Base-by-base conservation (phyloP, 169 alveolate species). In the Fabrea salina region DNA sequence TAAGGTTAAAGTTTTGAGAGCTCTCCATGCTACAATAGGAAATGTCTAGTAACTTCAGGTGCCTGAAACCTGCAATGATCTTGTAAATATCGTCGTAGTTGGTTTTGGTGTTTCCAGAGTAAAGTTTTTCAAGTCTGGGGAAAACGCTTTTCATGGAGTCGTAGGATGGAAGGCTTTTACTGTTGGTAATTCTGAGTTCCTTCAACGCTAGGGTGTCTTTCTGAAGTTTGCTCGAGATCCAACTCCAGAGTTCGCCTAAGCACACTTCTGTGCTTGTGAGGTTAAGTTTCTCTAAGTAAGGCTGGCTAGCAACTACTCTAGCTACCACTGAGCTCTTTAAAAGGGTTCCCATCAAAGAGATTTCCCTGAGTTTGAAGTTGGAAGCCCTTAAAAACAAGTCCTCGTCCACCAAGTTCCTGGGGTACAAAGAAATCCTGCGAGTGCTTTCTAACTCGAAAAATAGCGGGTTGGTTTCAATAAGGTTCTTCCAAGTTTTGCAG, bases 211-310 rank as follows among this genome's bases (percentile, higher is more conserved):
- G 41, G 3, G 49, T 41, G 35, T 64, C 57, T 16, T 0, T 0
- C 41, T 22, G 37, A 19, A 5, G 1, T 37, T 64, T 64, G 7
- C 39, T 16, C 39, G 19, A 30, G 57, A 64, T 64, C 19, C 33
- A 64, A 41, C 75, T 64, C 54, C 75, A 64, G 1, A 64, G 25
- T 35, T 64, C 57, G 7, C 75, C 75, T 25, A 64, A 19, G 27
- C 54, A 16, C 22, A 64, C 19, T 16, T 64, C 25, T 5, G 4
- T 64, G 30, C 41, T 64, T 11, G 75, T 64, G 47, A 64, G 54
- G 30, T 64, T 33, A 64, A 64, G 75, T 40, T 64, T 64, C 5
- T 39, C 33, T 22, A 64, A 39, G n/a, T 25, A 5, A 19, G 27
- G 27, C n/a, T 64, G 75, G 6, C 5, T 8, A 39, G 41, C 16